Evolutionary conservation across 2,329 filamentous ascomycete genomes (phyloP).

Genomic region (Pseudogymnoascus sp.): DNA sequence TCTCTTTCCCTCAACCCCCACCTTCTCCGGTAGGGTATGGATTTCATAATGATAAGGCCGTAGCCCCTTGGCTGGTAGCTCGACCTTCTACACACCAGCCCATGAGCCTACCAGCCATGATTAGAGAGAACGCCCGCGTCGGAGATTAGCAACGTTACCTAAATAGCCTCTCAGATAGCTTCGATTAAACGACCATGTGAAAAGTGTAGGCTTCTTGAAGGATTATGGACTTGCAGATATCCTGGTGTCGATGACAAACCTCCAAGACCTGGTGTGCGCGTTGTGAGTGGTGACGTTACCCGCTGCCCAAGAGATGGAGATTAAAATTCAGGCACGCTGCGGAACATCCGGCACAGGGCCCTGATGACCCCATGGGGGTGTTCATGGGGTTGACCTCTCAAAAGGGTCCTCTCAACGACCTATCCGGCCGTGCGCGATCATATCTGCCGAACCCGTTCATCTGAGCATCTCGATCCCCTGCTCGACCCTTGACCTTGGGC

Average conservation of each 20-base stretch:
- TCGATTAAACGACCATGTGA: background rate
- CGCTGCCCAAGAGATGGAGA: background rate
- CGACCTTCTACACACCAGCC: background rate
- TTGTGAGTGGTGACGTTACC: constrained; percentile 3
- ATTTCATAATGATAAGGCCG: background rate
- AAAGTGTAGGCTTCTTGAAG: background rate
- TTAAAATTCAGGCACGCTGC: constrained; percentile 2
- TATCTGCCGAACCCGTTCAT: background rate
- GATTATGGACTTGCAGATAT: background rate
- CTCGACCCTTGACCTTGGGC: background rate
- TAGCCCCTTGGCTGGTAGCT: background rate
- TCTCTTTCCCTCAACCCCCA: background rate
- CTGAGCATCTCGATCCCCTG: constrained; percentile 1
- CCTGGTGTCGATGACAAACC: background rate
- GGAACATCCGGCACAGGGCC: background rate
- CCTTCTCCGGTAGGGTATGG: background rate
- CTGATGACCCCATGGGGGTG: background rate
- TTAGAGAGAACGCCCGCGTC: background rate
- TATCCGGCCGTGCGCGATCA: background rate
- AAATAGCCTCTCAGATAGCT: background rate
- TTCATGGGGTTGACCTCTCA: background rate
- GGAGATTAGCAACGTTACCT: constrained; percentile 2
- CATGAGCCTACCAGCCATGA: background rate
- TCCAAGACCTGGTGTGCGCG: background rate
- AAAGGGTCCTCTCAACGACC: background rate